phyloP scores from a whole-genome alignment of 2,329 filamentous ascomycete genomes.

The Aspergillus transmontanensis region DNA sequence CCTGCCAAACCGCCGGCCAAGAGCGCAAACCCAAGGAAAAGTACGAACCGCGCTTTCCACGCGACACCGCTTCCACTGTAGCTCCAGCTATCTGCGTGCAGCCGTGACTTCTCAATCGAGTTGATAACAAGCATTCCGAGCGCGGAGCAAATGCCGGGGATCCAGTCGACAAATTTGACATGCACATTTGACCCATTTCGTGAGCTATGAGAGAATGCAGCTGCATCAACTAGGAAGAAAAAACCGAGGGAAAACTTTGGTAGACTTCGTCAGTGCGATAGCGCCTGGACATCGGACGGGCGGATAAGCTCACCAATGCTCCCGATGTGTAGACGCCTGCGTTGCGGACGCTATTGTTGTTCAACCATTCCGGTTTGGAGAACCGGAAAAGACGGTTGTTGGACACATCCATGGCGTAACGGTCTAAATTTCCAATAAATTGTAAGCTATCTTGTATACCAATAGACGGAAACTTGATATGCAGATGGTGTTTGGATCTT shows the following conservation, averaged over 20 bases:
- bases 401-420: conserved; percentile 43
- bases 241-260: conserved; percentile 68
- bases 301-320: conserved; percentile 57
- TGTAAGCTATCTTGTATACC: not conserved
- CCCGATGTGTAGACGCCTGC: conserved; percentile 68
- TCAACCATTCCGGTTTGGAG: conserved; percentile 67
- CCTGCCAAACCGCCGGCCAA: conserved; percentile 69
- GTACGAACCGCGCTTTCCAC: conserved; percentile 70
- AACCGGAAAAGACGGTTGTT: conserved; percentile 67
- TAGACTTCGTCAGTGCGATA: not conserved
- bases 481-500: not conserved
- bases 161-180: conserved; percentile 72
- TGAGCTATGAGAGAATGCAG: conserved; percentile 63
- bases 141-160: conserved; percentile 69
- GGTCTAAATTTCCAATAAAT: not conserved
- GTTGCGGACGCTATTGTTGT: conserved; percentile 64
- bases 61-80: conserved; percentile 67
- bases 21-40: conserved; percentile 70
- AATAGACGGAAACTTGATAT: not conserved
- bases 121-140: conserved; percentile 74
- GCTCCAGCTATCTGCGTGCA: conserved; percentile 65
- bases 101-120: conserved; percentile 67
- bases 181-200: conserved; percentile 64
- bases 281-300: not conserved
- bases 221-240: conserved; percentile 69